These are phyloP conservation scores for Diaporthe capsici DNA, from an alignment of 2,329 filamentous ascomycete species.

Conservation along the genomic window DNA sequence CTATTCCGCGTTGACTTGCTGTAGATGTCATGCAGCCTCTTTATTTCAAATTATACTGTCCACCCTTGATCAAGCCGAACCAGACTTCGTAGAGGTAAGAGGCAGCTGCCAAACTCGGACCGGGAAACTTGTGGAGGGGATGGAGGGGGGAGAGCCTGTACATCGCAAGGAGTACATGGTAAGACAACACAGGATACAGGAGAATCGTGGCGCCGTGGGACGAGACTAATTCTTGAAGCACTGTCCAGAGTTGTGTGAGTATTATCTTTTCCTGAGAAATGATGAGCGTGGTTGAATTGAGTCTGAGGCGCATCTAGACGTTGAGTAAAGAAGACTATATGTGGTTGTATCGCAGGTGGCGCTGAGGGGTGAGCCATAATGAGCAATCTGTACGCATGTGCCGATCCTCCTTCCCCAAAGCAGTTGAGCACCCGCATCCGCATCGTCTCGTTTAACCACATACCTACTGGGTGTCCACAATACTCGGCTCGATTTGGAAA, in stretches of 20 bases:
- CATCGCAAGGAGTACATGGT: conserved; percentile 44
- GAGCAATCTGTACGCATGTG: not conserved
- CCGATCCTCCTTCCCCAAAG: not conserved
- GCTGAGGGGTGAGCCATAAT: conserved; percentile 4
- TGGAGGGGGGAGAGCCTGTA: conserved; percentile 59
- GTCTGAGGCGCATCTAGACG: not conserved
- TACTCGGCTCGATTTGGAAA: not conserved
- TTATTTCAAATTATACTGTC: conserved; percentile 53
- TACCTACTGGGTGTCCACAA: not conserved
- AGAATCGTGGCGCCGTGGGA: not conserved
- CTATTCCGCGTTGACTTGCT: conserved; percentile 44
- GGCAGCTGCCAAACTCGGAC: conserved; percentile 53
- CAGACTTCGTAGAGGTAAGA: conserved; percentile 56
- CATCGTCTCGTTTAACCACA: not conserved
- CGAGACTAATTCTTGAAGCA: not conserved
- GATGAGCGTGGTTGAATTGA: not conserved
- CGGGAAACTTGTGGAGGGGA: conserved; percentile 55
- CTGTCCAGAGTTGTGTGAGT: not conserved
- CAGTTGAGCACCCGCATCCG: not conserved
- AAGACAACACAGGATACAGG: not conserved
- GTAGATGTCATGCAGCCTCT: conserved; percentile 55
- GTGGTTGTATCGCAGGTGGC: not conserved
- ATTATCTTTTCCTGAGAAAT: not conserved
- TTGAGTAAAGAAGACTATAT: not conserved
- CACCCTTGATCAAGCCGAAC: conserved; percentile 53